Percentiles rank a stretch among this genome's conserved stretches.
Evolutionary conservation across 2,329 filamentous ascomycete species (phyloP).

Genomic region (Stagonosporopsis chrysanthemi): DNA sequence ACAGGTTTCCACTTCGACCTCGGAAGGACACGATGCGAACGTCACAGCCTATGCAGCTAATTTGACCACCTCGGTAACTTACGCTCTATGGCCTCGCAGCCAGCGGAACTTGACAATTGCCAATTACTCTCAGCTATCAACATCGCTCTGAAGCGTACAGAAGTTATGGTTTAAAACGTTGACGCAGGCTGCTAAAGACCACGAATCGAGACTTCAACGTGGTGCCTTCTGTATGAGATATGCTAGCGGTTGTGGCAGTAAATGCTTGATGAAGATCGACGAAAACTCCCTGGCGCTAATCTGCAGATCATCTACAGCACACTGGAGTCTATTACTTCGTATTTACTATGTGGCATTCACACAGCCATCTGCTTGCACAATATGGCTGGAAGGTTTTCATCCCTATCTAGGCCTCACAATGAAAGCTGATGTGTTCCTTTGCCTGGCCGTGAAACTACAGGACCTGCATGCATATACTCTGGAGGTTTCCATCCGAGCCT

Average conservation of each 20-base stretch:
- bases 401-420: not conserved
- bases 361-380: not conserved
- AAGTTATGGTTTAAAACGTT: too few relatives aligned
- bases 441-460: not conserved
- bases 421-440: too few relatives aligned
- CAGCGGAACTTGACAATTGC: not conserved
- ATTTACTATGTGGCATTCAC: not conserved
- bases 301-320: not conserved
- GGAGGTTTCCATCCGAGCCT: not conserved
- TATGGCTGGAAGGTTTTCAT: not conserved
- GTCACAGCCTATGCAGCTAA: conserved; percentile 16
- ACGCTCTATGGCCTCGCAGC: not conserved
- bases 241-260: not conserved
- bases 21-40: conserved; percentile 9
- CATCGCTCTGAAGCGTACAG: too few relatives aligned
- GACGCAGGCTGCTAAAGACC: not conserved
- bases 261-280: not conserved
- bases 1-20: conserved; percentile 9
- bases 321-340: not conserved
- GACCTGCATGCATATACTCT: not conserved
- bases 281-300: not conserved
- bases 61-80: conserved; percentile 1
- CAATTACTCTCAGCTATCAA: too few relatives aligned
- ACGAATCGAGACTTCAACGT: not conserved
- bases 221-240: not conserved